phyloP scores from a whole-genome alignment of 306 rosid species.

The Dicorynia guianensis region DNA sequence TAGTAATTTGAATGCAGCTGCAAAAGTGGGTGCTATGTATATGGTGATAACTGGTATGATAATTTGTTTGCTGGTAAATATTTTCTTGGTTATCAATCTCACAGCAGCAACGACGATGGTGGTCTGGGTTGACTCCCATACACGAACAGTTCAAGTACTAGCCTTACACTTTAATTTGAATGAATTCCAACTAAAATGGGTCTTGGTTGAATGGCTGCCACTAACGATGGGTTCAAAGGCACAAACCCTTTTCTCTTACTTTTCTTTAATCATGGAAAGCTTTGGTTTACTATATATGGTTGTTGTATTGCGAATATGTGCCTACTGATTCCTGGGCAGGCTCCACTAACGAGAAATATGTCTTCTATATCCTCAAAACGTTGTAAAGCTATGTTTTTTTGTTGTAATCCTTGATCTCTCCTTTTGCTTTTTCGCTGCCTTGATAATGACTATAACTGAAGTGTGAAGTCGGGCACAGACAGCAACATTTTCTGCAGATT shows the following conservation, averaged over 20 bases:
- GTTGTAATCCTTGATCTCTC: constrained; percentile 10
- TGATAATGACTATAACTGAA: constrained; percentile 28
- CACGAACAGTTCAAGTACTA: too few species aligned
- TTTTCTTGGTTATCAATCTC: too few species aligned
- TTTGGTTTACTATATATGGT: constrained; percentile 22
- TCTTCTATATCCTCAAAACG: background rate
- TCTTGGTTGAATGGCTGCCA: background rate
- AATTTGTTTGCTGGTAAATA: too few species aligned
- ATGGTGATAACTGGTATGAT: too few species aligned
- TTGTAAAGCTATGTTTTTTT: constrained; percentile 8
- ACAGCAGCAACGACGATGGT: background rate
- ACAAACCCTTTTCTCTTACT: too few species aligned
- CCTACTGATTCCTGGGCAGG: constrained; percentile 10
- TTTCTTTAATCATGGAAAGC: constrained; percentile 25
- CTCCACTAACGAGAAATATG: constrained; percentile 6
- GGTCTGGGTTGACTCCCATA: background rate
- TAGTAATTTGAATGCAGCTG: too few species aligned
- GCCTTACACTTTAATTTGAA: too few species aligned
- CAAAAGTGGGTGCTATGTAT: too few species aligned
- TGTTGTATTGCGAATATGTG: background rate
- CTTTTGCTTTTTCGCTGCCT: background rate
- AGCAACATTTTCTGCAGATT: too few species aligned
- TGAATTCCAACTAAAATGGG: too few species aligned
- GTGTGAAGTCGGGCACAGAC: constrained; percentile 27
- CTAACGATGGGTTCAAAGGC: background rate